Evolutionary conservation across 345 rosid species (phyloP), one percentile per base, ranked within the genome.

Genomic region (Brassica nigra): DNA sequence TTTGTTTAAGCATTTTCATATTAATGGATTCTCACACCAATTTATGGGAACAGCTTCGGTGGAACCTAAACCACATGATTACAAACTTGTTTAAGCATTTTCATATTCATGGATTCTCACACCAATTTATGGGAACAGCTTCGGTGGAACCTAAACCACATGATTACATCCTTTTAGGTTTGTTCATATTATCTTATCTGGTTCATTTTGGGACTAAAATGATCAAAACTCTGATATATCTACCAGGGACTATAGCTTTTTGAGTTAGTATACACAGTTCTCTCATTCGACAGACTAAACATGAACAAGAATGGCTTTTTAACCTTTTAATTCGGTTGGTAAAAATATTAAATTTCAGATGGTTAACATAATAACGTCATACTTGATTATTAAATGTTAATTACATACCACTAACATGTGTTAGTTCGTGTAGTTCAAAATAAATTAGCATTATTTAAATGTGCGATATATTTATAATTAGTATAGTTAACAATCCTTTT

Each of bases 121-220:
- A 66, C 55, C 72, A 54, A 5, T 65, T 8, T 52, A 3, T 33
- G 15, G 70, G 62, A 73, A 62, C 31, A 62, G 31, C 30, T 62
- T 62, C 6, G 28, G 18, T 73, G 31, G 69, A 64, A 74, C 62
- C 70, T 49, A 49, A 23, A 30, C 6, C 20, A 23, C 71, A 7
- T 11, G 47, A 47, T 44, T 18, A 18, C 18, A 18, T 49, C 23
- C 5, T 29, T 47, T 10, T 34, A 54, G 16, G 37, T 18, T 15
- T 55, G 57, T 57, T 39, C 1, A 29, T 67, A 55, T 20, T 6
- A 7, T 54, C 54, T 18, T n/a, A 29, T 67, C 31, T 58, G 1
- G 29, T 39, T 6, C 54, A 31, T 68, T 58, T 7, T 57, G 58
- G 52, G 71, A 36, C 73, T 66, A 28, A n/a, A 36, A 14, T 66